Evolutionary conservation across 805 yeast species (phyloP).

Genomic region (Sungouiella thailandica): DNA sequence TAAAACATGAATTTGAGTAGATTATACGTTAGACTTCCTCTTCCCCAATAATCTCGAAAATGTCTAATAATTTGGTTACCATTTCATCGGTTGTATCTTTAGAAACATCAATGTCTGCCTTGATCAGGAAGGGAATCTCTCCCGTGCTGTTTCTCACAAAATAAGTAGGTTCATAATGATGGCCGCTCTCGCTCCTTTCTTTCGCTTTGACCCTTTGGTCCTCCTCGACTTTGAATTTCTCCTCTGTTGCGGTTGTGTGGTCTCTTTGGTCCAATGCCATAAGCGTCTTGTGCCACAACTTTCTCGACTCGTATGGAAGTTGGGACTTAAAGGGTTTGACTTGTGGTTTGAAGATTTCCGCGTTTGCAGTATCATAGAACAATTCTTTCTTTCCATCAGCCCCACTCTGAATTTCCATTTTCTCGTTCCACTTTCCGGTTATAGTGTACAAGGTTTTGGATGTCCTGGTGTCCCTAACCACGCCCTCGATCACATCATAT

Average conservation of each 20-base stretch:
- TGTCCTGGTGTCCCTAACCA: slow-evolving; percentile 31
- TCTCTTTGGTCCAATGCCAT: slow-evolving; percentile 76
- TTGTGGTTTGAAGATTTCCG: slow-evolving; percentile 53
- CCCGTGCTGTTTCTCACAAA: not conserved
- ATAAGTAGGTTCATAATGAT: not conserved
- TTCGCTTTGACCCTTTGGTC: slow-evolving; percentile 74
- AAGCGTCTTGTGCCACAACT: slow-evolving; percentile 77
- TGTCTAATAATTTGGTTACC: slow-evolving; percentile 1
- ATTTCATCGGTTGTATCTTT: slow-evolving; percentile 1
- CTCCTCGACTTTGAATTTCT: slow-evolving; percentile 82
- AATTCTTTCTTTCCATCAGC: slow-evolving; percentile 46
- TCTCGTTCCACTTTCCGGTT: slow-evolving; percentile 91
- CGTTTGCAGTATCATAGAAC: slow-evolving; percentile 42
- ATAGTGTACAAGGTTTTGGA: slow-evolving; percentile 61
- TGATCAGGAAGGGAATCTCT: slow-evolving; percentile 3
- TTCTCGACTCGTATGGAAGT: slow-evolving; percentile 74
- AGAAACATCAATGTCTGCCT: slow-evolving; percentile 1
- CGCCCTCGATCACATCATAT: slow-evolving; percentile 85
- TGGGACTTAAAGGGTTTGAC: slow-evolving; percentile 81
- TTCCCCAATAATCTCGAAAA: not conserved
- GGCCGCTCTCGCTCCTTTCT: slow-evolving; percentile 36
- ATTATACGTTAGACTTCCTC: too few relatives aligned
- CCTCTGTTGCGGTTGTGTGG: slow-evolving; percentile 82
- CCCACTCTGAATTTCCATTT: slow-evolving; percentile 55
- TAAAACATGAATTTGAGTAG: too few relatives aligned